Percentiles rank a stretch among this genome's conserved stretches.
phyloP scores from a whole-genome alignment of 2,329 filamentous ascomycete species.

The Curvularia hawaiiensis region DNA sequence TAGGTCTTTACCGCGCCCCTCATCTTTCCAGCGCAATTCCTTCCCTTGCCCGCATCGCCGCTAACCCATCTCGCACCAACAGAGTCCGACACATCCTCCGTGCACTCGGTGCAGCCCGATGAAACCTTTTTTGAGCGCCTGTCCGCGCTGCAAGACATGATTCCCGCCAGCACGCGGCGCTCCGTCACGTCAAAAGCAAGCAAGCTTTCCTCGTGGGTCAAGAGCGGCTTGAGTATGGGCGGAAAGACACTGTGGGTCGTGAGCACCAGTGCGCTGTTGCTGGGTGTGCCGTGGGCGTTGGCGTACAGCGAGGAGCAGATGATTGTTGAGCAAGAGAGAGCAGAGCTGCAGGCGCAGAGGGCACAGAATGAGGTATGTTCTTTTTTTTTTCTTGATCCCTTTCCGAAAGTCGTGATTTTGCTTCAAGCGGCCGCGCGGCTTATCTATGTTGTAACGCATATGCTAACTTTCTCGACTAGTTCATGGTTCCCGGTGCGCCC shows the following conservation, averaged over 20 bases:
- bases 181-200: conserved; percentile 50
- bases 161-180: conserved; percentile 78
- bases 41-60: not conserved
- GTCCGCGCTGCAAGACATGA: conserved; percentile 77
- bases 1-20: conserved; percentile 52
- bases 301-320: conserved; percentile 96
- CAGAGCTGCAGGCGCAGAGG: conserved; percentile 93
- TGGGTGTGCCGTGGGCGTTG: conserved; percentile 92
- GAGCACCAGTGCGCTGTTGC: conserved; percentile 83
- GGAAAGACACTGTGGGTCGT: conserved; percentile 92
- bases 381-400: not conserved
- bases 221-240: conserved; percentile 68
- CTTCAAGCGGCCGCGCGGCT: not conserved
- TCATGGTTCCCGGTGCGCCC: conserved; percentile 41
- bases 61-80: conserved; percentile 63
- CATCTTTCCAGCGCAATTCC: conserved; percentile 60
- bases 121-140: conserved; percentile 65
- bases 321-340: conserved; percentile 95
- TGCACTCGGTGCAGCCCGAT: conserved; percentile 52
- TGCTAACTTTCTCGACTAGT: conserved; percentile 30
- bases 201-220: conserved; percentile 62
- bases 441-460: not conserved
- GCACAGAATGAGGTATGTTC: conserved; percentile 70
- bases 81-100: conserved; percentile 77
- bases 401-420: not conserved